A percentile compares a stretch with the other conserved stretches of the same genome.
phyloP scores from a whole-genome alignment of 768 basidiomycete genomes.

The Termitomyces sp. region DNA sequence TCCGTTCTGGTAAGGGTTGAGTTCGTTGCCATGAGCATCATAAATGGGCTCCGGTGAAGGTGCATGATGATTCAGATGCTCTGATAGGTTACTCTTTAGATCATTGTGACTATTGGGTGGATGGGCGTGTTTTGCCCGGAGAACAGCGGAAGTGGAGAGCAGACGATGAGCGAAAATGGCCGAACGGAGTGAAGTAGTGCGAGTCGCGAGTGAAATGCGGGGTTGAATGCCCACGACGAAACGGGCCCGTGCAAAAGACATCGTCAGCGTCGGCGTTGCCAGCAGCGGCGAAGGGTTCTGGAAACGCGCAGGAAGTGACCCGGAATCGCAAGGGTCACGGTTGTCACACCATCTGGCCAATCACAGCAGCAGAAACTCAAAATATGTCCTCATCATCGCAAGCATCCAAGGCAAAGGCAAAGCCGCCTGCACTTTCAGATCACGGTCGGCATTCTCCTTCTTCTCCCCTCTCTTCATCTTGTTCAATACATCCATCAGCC shows the following conservation, averaged over 20 bases:
- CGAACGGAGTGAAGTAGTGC: constrained; percentile 25
- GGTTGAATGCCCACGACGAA: constrained; percentile 48
- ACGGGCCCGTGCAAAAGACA: constrained; percentile 54
- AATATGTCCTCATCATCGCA: constrained; percentile 42
- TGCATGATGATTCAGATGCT: constrained; percentile 22
- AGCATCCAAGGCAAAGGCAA: constrained; percentile 51
- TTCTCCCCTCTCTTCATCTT: constrained; percentile 8
- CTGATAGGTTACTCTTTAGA: constrained; percentile 32
- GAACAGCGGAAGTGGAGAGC: constrained; percentile 38
- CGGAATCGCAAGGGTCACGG: constrained; percentile 32
- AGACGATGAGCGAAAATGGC: constrained; percentile 44
- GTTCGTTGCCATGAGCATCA: constrained; percentile 44
- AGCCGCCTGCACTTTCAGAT: constrained; percentile 52
- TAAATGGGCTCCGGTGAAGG: constrained; percentile 18
- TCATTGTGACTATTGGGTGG: constrained; percentile 23
- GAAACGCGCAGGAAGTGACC: constrained; percentile 19
- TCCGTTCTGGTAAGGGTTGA: constrained; percentile 70
- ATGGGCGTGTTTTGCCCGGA: constrained; percentile 31
- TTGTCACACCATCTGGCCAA: constrained; percentile 33
- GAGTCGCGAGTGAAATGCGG: constrained; percentile 30
- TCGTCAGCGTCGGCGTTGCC: constrained; percentile 36
- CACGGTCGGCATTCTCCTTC: constrained; percentile 51
- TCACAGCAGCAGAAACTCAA: constrained; percentile 35
- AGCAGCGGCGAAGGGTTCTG: constrained; percentile 24
- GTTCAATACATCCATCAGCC: constrained; percentile 42